These are phyloP conservation scores for Mollisiaceae sp. DNA, from an alignment of 2,329 filamentous ascomycete species.

Conservation along the genomic window DNA sequence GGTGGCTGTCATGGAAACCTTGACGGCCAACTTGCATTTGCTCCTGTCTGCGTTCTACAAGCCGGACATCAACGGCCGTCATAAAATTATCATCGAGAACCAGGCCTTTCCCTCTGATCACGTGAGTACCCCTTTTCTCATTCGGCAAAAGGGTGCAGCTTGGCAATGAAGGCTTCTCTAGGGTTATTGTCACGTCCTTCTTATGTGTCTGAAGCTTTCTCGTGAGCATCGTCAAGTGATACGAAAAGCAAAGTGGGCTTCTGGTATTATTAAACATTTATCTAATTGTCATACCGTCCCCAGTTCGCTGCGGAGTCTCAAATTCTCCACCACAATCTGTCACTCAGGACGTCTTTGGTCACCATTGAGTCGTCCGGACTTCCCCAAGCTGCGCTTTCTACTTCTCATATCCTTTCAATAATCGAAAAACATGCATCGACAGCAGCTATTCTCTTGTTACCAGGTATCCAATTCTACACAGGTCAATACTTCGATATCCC, in stretches of 20 bases:
- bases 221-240: neutral
- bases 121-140: constrained; percentile 52
- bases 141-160: neutral
- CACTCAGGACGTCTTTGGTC: constrained; percentile 69
- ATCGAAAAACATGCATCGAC: constrained; percentile 70
- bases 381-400: constrained; percentile 61
- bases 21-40: constrained; percentile 79
- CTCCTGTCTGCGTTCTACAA: constrained; percentile 80
- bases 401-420: constrained; percentile 67
- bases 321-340: constrained; percentile 69
- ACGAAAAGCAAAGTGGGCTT: neutral
- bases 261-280: constrained; percentile 7
- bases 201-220: neutral
- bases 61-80: constrained; percentile 61
- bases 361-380: constrained; percentile 62
- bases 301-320: constrained; percentile 81
- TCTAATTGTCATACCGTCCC: constrained; percentile 31
- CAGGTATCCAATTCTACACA: constrained; percentile 81
- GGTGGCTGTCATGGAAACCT: constrained; percentile 79
- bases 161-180: neutral
- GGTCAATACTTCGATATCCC: constrained; percentile 78
- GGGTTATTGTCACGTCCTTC: neutral
- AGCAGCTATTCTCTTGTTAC: constrained; percentile 74
- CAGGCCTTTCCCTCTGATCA: constrained; percentile 85
- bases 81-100: constrained; percentile 79